phyloP scores from a whole-genome alignment of 192 early-diverging fungal species.

The Linnemannia elongata region DNA sequence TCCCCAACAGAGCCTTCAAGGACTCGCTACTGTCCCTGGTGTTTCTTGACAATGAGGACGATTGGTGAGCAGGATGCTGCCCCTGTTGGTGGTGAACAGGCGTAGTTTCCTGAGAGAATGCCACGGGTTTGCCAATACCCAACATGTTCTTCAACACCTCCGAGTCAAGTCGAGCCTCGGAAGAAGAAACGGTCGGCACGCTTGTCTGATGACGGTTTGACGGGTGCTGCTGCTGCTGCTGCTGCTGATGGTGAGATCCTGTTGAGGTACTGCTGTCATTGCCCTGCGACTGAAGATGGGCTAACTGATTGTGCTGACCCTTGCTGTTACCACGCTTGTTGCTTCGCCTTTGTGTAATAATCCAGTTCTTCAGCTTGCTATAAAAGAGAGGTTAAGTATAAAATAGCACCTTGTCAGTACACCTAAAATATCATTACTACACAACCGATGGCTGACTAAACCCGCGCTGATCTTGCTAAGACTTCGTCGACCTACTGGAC shows the following conservation, averaged over 20 bases:
- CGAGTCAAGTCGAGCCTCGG: slow-evolving; percentile 35
- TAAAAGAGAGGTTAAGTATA: background rate
- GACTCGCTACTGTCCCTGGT: slow-evolving; percentile 34
- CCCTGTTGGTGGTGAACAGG: background rate
- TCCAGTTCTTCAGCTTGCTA: slow-evolving; percentile 55
- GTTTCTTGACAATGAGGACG: background rate
- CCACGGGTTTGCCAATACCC: slow-evolving; percentile 34
- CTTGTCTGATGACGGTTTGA: slow-evolving; percentile 8
- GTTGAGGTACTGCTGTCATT: slow-evolving; percentile 16
- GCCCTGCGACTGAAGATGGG: slow-evolving; percentile 19
- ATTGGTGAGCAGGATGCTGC: background rate
- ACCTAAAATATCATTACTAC: background rate
- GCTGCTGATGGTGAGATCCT: slow-evolving; percentile 12
- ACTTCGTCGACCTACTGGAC: slow-evolving; percentile 58
- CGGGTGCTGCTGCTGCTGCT: slow-evolving; percentile 1
- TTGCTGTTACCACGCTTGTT: slow-evolving; percentile 30
- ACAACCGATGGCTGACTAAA: background rate
- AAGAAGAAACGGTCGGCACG: slow-evolving; percentile 11
- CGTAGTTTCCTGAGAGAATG: slow-evolving; percentile 5
- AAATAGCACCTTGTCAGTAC: background rate
- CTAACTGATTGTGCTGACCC: slow-evolving; percentile 6
- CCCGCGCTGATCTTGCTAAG: background rate
- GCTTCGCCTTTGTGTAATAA: slow-evolving; percentile 29
- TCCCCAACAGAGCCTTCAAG: slow-evolving; percentile 38
- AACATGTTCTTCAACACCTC: slow-evolving; percentile 54